phyloP scores from a whole-genome alignment of 352 stramenopile genomes.

The Globisporangium emineosum region DNA sequence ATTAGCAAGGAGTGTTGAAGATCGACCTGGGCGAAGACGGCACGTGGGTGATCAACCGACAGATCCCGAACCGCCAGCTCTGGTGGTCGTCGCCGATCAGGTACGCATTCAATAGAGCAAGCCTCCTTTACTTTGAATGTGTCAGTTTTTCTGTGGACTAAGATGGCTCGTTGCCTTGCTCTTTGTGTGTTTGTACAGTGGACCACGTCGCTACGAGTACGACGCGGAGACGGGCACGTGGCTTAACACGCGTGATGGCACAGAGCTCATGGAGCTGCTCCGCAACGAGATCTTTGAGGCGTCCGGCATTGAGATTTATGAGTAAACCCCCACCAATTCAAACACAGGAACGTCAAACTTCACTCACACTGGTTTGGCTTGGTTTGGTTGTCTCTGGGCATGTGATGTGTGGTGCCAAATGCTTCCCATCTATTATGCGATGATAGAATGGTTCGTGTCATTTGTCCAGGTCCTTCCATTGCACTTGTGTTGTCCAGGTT shows the following conservation, averaged over 20 bases:
- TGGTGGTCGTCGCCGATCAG: slow-evolving; percentile 97
- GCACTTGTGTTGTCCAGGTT: not conserved
- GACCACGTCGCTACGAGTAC: slow-evolving; percentile 89
- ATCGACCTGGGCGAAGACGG: slow-evolving; percentile 91
- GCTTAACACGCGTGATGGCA: slow-evolving; percentile 79
- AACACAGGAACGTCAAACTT: slow-evolving; percentile 4
- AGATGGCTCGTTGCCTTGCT: not conserved
- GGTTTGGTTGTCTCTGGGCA: not conserved
- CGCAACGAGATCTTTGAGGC: slow-evolving; percentile 72
- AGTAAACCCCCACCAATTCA: slow-evolving; percentile 26
- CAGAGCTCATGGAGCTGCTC: slow-evolving; percentile 71
- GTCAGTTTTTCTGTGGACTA: not conserved
- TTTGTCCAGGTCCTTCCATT: not conserved
- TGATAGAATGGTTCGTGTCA: not conserved
- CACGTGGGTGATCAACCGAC: slow-evolving; percentile 98
- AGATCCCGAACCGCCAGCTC: slow-evolving; percentile 96
- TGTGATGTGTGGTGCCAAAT: not conserved
- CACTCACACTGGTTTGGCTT: not conserved
- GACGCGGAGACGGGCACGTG: slow-evolving; percentile 62
- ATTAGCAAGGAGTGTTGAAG: slow-evolving; percentile 94
- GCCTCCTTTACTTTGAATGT: not conserved
- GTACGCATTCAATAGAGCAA: slow-evolving; percentile 31
- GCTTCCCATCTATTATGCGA: slow-evolving; percentile 5
- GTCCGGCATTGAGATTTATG: slow-evolving; percentile 81
- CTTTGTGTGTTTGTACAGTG: slow-evolving; percentile 31